These are phyloP conservation scores for Cryptococcus sp. DNA, from an alignment of 1,284 basidiomycete genomes.

Conservation along the genomic window DNA sequence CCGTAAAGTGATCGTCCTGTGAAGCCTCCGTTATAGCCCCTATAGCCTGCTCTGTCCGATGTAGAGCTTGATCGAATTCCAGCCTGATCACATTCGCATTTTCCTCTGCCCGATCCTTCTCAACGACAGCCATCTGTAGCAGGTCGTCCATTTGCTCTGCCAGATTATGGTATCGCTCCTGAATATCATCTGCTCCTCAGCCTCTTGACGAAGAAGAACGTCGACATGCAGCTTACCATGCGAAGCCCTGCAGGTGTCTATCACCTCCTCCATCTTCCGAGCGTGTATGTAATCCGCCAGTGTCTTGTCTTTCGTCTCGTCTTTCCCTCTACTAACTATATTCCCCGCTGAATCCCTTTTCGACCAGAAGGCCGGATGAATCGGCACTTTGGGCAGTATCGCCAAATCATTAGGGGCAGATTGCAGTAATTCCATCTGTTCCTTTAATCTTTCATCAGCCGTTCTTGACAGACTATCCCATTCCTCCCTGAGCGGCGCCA, in stretches of 20 bases:
- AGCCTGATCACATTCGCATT: slow-evolving; percentile 55
- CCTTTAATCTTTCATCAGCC: slow-evolving; percentile 29
- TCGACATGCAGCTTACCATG: slow-evolving; percentile 25
- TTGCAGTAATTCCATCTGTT: slow-evolving; percentile 31
- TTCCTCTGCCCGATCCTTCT: slow-evolving; percentile 60
- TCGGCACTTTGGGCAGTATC: slow-evolving; percentile 33
- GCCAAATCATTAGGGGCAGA: slow-evolving; percentile 36
- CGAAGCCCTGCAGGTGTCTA: slow-evolving; percentile 31
- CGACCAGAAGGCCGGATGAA: slow-evolving; percentile 35
- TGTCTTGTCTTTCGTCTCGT: slow-evolving; percentile 30
- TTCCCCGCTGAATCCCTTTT: slow-evolving; percentile 25
- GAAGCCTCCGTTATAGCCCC: slow-evolving; percentile 20
- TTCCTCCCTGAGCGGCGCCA: slow-evolving; percentile 34
- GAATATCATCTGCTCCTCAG: slow-evolving; percentile 23
- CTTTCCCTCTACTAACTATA: slow-evolving; percentile 5
- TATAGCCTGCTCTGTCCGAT: slow-evolving; percentile 31
- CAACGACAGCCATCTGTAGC: slow-evolving; percentile 67
- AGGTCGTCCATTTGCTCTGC: slow-evolving; percentile 49
- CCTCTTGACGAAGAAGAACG: neutral
- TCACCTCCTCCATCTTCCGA: slow-evolving; percentile 44
- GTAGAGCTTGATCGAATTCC: slow-evolving; percentile 35
- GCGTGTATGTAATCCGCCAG: slow-evolving; percentile 42
- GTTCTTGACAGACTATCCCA: slow-evolving; percentile 29
- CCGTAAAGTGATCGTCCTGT: neutral
- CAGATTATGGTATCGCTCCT: slow-evolving; percentile 28